Base-by-base conservation (phyloP, 192 early-diverging fungal genomes). In the Coemansia sp. region DNA sequence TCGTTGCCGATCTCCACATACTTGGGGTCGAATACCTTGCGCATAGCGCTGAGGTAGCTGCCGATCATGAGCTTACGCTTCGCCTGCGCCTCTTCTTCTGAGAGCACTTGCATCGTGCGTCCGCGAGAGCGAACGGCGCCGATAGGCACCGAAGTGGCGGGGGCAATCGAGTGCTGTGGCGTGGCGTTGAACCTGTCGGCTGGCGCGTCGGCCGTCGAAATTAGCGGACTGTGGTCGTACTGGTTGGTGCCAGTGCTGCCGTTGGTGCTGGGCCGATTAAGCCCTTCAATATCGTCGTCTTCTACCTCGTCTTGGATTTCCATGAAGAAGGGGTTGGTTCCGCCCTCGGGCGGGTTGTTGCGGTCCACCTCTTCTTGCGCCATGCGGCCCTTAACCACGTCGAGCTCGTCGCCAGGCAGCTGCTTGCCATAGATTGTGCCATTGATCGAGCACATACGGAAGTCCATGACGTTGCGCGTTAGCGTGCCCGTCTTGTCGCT, bases 401-500 rank as follows among this genome's bases (percentile, higher is more conserved):
- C 61, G 13, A 36, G 33, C 38, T 68, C 77, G 38, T 77, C 76
- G 33, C 72, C 76, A 31, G 39, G 21, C 34, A 80, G 63, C 6
- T 74, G 47, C 63, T 84, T 75, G 56, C 94, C 95, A 66, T 96
- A 96, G 6, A 91, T 77, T 8, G 87, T 77, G n/a, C 94, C 96
- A 31, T 88, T 88, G 60, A 95, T 94, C 1, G 92, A 90, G 76
- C 94, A 96, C 70, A 92, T 90, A 41, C 90, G 89, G 63, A 95
- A 96, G 74, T 93, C 91, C 96, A 99, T 99, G 10, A 95, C 88
- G 71, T 99, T 99, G 67, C 92, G 90, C 1, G 97, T 99, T 38
- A 99, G 73, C 2, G 97, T 99, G 8, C 97, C 95, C 0, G 97
- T 99, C 61, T 99, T 99, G 82, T 99, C 97, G 34, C 91, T 92